Evolutionary conservation across 2,329 filamentous ascomycete genomes (phyloP), one percentile per base, ranked within the genome.

Genomic region (Claviceps maximensis): DNA sequence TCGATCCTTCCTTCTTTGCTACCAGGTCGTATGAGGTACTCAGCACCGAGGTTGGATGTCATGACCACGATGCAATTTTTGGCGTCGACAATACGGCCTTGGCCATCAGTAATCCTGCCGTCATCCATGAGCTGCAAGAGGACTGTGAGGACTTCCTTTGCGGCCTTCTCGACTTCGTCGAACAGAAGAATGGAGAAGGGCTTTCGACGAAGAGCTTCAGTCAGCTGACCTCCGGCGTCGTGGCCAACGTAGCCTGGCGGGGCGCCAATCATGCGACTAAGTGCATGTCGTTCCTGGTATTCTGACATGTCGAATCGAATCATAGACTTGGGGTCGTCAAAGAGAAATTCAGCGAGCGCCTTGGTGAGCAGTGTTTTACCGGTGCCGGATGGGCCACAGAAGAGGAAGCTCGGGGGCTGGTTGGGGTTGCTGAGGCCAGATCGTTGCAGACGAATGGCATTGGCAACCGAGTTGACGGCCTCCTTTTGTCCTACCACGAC

Each of bases 251-350:
- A 98, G 58, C 93, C 93, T 4, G 93, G 93, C 21, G 93, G 93
- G 21, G 93, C 90, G 66, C 93, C 93, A 61, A 98, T 98, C 89
- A 98, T 96, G 56, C 93, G 83, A 67, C 89, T 95, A 15, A 98
- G 80, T 0, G 91, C 86, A 68, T 98, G 93, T 5, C 91, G 85
- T 71, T 98, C 93, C 70, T 98, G 94, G 69, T 98, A 98, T 70
- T 98, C 93, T 5, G 91, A 97, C 93, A 98, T 98, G 67, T 98
- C 93, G 73, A 98, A 95, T 41, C 93, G 86, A 62, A 98, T 95
- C 93, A 98, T 97, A 36, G 91, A 77, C 74, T 96, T 96, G 27
- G 91, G 74, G 61, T 98, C 93, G 66, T 98, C 93, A 73, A 98
- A 98, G 29, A 98, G 76, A 74, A 98, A 98, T 69, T 98, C 93